Percentiles rank a stretch among this genome's conserved stretches.
Conservation (phyloP, 768 basidiomycete genomes). For the Nidularia pulvinata region DNA sequence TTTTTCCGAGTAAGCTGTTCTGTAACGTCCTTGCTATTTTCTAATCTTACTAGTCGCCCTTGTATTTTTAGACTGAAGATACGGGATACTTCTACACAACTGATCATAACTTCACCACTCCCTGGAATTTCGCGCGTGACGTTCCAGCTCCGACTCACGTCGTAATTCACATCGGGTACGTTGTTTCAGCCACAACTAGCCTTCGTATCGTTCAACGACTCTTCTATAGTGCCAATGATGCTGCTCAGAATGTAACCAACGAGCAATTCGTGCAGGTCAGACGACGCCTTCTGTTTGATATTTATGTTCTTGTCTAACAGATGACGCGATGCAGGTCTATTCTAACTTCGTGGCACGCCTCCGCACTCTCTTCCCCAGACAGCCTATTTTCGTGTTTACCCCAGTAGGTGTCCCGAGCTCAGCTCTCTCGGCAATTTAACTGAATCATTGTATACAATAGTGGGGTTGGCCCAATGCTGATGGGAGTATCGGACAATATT, state of each 20-base stretch:
- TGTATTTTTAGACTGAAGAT: constrained; percentile 45
- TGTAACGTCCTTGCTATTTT: background rate
- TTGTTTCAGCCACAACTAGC: background rate
- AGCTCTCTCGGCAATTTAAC: background rate
- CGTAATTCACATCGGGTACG: constrained; percentile 56
- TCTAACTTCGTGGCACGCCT: constrained; percentile 41
- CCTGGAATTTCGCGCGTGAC: constrained; percentile 54
- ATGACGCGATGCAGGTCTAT: constrained; percentile 34
- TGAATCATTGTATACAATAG: constrained; percentile 14
- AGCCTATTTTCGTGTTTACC: constrained; percentile 55
- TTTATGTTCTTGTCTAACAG: background rate
- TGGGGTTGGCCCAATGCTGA: constrained; percentile 60
- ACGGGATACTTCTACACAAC: constrained; percentile 50
- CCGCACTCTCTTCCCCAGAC: constrained; percentile 36
- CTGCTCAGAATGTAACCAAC: constrained; percentile 47
- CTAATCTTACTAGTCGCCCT: no score
- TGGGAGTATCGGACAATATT: constrained; percentile 43
- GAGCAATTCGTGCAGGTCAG: constrained; percentile 39
- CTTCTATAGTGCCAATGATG: constrained; percentile 48
- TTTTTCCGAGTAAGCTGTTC: constrained; percentile 38
- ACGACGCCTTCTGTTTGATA: background rate
- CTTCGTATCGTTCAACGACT: background rate
- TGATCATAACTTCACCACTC: constrained; percentile 61
- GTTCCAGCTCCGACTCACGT: constrained; percentile 45
- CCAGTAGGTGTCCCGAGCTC: constrained; percentile 31